These are phyloP conservation scores for Austroboletus eburneus DNA, from an alignment of 768 basidiomycete species.

Conservation along the genomic window DNA sequence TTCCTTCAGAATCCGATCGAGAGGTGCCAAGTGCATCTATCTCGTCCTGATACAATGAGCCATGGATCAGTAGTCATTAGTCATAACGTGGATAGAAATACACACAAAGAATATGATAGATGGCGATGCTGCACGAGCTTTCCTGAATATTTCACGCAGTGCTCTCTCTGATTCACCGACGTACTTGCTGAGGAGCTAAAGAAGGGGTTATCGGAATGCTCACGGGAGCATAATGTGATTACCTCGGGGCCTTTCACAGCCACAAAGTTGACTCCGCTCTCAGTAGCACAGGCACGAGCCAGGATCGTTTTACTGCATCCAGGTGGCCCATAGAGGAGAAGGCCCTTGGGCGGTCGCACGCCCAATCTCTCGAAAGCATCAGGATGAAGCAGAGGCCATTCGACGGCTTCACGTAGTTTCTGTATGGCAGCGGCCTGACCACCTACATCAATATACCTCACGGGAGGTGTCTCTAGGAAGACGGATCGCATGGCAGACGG, in stretches of 20 bases:
- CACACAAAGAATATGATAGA: constrained; percentile 96
- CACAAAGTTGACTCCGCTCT: constrained; percentile 93
- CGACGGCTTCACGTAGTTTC: constrained; percentile 85
- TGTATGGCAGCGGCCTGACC: constrained; percentile 80
- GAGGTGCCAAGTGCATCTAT: constrained; percentile 91
- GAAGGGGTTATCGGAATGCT: neutral
- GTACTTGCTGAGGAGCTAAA: constrained; percentile 91
- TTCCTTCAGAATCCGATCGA: constrained; percentile 53
- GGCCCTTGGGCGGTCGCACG: constrained; percentile 82
- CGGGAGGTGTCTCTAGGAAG: constrained; percentile 79
- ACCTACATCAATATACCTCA: constrained; percentile 85
- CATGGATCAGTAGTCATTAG: neutral
- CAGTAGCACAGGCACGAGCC: constrained; percentile 87
- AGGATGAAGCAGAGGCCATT: constrained; percentile 90
- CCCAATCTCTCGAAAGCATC: constrained; percentile 86
- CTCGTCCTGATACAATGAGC: constrained; percentile 65
- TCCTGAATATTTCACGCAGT: constrained; percentile 92
- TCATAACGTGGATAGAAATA: neutral
- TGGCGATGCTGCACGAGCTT: constrained; percentile 90
- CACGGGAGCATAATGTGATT: constrained; percentile 15
- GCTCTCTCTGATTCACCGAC: constrained; percentile 97
- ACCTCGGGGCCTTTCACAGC: constrained; percentile 98
- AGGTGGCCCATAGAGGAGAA: constrained; percentile 91
- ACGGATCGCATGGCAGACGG: constrained; percentile 95
- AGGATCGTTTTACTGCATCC: constrained; percentile 97